Evolutionary conservation across 2,329 filamentous ascomycete species (phyloP).

Genomic region (Emericellopsis atlantica): DNA sequence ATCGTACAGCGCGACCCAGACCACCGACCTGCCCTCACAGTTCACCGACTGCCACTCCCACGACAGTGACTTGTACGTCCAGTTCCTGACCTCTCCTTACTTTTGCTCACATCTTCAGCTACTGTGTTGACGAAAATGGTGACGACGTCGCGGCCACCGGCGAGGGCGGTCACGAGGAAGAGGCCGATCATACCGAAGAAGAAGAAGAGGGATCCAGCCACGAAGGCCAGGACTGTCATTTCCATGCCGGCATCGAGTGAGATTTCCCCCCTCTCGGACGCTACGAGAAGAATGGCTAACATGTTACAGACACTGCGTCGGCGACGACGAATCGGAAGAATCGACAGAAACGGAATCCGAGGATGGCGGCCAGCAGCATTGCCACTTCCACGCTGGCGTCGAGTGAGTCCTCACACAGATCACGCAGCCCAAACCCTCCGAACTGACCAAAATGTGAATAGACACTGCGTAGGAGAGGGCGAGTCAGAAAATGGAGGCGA

Average conservation of each 20-base stretch:
- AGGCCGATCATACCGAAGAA: constrained; percentile 7
- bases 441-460: constrained; percentile 12
- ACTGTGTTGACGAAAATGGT: constrained; percentile 46
- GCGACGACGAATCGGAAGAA: constrained; percentile 26
- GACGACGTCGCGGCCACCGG: constrained; percentile 45
- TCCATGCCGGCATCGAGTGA: constrained; percentile 64
- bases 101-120: constrained; percentile 25
- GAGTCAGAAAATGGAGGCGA: constrained; percentile 24
- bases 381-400: constrained; percentile 64
- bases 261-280: constrained; percentile 10
- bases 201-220: constrained; percentile 8
- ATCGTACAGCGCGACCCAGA: constrained; percentile 36
- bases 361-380: constrained; percentile 27
- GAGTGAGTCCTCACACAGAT: constrained; percentile 30
- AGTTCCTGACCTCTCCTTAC: not conserved
- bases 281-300: not conserved
- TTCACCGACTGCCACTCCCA: constrained; percentile 57
- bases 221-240: constrained; percentile 47
- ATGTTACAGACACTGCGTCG: constrained; percentile 48
- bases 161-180: constrained; percentile 14
- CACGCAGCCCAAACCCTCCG: too few relatives aligned
- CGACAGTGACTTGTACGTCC: constrained; percentile 38
- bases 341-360: constrained; percentile 6
- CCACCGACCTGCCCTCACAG: constrained; percentile 40
- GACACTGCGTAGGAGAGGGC: constrained; percentile 44